Conservation (phyloP, 768 basidiomycete species). For the Lactifluus rugatus region DNA sequence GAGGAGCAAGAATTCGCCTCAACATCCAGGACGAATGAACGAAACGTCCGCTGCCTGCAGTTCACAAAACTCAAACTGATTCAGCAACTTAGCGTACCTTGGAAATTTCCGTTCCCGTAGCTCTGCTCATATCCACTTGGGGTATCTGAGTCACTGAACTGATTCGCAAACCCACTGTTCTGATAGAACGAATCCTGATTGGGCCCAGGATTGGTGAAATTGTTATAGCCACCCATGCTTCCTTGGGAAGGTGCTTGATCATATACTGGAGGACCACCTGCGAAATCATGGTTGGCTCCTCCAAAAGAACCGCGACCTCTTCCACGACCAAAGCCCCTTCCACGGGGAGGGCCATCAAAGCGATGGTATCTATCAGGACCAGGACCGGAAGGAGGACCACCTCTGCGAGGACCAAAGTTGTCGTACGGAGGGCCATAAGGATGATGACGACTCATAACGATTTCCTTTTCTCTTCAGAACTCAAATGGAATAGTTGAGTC, state of each 20-base stretch:
- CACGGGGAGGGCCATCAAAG: slow-evolving; percentile 42
- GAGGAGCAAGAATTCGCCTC: slow-evolving; percentile 9
- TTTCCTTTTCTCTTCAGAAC: slow-evolving; percentile 22
- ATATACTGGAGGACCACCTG: slow-evolving; percentile 46
- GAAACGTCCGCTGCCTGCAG: slow-evolving; percentile 12
- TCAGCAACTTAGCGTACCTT: slow-evolving; percentile 71
- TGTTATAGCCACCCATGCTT: slow-evolving; percentile 58
- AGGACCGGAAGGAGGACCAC: slow-evolving; percentile 20
- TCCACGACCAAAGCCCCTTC: slow-evolving; percentile 66
- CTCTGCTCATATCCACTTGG: slow-evolving; percentile 47
- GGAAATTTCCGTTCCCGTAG: slow-evolving; percentile 44
- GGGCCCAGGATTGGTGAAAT: slow-evolving; percentile 46
- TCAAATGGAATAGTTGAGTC: slow-evolving; percentile 17
- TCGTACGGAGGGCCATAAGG: slow-evolving; percentile 49
- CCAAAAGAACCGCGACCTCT: slow-evolving; percentile 56
- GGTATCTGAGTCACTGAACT: slow-evolving; percentile 39
- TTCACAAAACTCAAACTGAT: slow-evolving; percentile 17
- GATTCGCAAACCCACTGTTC: slow-evolving; percentile 49
- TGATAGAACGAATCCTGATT: slow-evolving; percentile 61
- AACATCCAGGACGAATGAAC: slow-evolving; percentile 10
- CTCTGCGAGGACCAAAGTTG: slow-evolving; percentile 18
- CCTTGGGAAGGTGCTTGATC: slow-evolving; percentile 56
- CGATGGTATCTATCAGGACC: slow-evolving; percentile 22
- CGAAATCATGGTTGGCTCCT: slow-evolving; percentile 33
- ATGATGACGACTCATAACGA: slow-evolving; percentile 78